Evolutionary conservation across 2,329 filamentous ascomycete genomes (phyloP).

Genomic region (Fusarium mexicanum): DNA sequence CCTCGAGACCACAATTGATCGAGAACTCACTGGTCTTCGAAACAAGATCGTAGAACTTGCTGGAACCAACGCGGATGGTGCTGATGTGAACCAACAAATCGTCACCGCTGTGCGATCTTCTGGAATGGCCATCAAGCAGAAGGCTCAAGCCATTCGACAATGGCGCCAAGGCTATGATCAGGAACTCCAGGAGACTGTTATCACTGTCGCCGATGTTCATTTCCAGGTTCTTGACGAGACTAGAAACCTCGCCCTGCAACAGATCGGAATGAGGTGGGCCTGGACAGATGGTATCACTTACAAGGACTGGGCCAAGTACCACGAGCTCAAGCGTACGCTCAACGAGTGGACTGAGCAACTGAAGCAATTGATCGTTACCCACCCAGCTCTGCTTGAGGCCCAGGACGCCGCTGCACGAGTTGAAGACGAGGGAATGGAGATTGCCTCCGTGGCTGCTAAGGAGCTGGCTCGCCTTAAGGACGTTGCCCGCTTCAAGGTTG

Average conservation of each 20-base stretch:
- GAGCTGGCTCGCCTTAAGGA: slow-evolving; percentile 85
- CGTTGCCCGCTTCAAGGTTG: slow-evolving; percentile 85
- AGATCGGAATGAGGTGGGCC: slow-evolving; percentile 94
- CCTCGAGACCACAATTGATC: slow-evolving; percentile 73
- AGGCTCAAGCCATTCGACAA: slow-evolving; percentile 77
- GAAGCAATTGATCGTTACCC: slow-evolving; percentile 76
- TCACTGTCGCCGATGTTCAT: slow-evolving; percentile 79
- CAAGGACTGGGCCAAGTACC: slow-evolving; percentile 96
- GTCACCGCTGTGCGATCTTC: slow-evolving; percentile 67
- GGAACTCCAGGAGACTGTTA: slow-evolving; percentile 74
- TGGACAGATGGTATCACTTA: slow-evolving; percentile 97
- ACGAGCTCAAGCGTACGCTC: slow-evolving; percentile 84
- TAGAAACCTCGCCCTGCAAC: slow-evolving; percentile 84
- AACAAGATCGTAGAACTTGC: slow-evolving; percentile 72
- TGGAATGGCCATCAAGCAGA: slow-evolving; percentile 78
- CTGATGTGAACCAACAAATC: slow-evolving; percentile 55
- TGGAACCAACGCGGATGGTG: slow-evolving; percentile 59
- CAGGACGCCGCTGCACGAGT: slow-evolving; percentile 74
- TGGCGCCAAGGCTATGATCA: slow-evolving; percentile 80
- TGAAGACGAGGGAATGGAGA: slow-evolving; percentile 81
- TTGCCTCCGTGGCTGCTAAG: slow-evolving; percentile 80
- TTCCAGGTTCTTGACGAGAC: slow-evolving; percentile 85
- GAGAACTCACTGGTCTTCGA: slow-evolving; percentile 73
- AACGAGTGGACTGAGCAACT: slow-evolving; percentile 87
- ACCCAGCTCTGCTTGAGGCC: slow-evolving; percentile 75